These are phyloP conservation scores for Sporobolomyces roseus DNA, from an alignment of 768 basidiomycete species.

Conservation along the genomic window DNA sequence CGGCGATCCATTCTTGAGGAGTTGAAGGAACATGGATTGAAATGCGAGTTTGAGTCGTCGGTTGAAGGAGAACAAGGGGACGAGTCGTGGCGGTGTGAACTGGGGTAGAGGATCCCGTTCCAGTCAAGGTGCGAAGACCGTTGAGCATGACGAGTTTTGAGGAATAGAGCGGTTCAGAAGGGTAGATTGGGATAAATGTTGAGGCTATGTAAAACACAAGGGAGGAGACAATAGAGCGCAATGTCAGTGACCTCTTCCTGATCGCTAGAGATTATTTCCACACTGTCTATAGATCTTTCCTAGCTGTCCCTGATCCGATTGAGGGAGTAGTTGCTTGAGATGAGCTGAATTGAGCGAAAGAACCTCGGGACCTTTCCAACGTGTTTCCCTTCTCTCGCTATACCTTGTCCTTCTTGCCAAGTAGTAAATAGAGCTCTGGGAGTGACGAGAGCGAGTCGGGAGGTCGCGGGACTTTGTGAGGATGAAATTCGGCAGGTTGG, in stretches of 20 bases:
- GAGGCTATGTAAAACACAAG: background rate
- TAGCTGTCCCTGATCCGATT: background rate
- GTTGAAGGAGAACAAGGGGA: slow-evolving; percentile 39
- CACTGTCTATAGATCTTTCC: background rate
- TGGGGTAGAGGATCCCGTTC: slow-evolving; percentile 32
- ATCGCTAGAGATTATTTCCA: too few relatives aligned
- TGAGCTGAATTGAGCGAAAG: background rate
- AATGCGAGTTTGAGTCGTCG: slow-evolving; percentile 38
- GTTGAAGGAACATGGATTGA: slow-evolving; percentile 50
- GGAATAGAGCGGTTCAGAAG: background rate
- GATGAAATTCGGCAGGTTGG: slow-evolving; percentile 10
- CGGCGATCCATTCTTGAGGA: slow-evolving; percentile 51
- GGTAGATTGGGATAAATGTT: slow-evolving; percentile 6
- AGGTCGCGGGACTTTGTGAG: background rate
- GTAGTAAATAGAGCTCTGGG: background rate
- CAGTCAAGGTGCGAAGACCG: slow-evolving; percentile 18
- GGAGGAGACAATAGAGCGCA: too few relatives aligned
- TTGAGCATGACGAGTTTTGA: slow-evolving; percentile 10
- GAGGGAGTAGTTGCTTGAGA: background rate
- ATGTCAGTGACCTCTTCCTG: too few relatives aligned
- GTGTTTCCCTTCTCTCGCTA: background rate
- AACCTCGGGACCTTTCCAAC: background rate
- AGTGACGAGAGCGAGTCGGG: background rate
- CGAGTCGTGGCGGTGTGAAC: slow-evolving; percentile 36
- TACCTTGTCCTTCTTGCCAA: background rate